These are phyloP conservation scores for Plasmodium gallinaceum DNA, from an alignment of 169 alveolate species.

Conservation along the genomic window DNA sequence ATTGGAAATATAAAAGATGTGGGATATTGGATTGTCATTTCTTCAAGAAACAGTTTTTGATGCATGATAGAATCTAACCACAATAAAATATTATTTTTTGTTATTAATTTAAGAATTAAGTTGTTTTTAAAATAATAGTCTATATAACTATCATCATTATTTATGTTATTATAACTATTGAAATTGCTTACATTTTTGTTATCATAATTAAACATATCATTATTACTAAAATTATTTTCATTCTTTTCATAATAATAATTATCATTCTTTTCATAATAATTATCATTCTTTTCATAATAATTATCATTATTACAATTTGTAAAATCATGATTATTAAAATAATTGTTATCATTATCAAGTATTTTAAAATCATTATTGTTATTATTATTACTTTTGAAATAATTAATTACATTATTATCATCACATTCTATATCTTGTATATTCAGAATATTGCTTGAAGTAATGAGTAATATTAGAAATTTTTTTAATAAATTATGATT, in stretches of 20 bases:
- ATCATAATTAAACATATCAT: not conserved
- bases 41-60: slow-evolving; percentile 55
- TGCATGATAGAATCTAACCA: slow-evolving; percentile 60
- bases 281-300: slow-evolving; percentile 1
- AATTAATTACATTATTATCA: slow-evolving; percentile 4
- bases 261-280: not conserved
- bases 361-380: too few relatives aligned
- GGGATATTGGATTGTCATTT: slow-evolving; percentile 45
- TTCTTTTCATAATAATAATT: not conserved
- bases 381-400: too few relatives aligned
- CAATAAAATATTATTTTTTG: slow-evolving; percentile 37
- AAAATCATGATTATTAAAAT: slow-evolving; percentile 19
- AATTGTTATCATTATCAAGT: slow-evolving; percentile 7
- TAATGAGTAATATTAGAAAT: slow-evolving; percentile 61
- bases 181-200: not conserved
- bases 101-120: slow-evolving; percentile 39
- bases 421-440: slow-evolving; percentile 18
- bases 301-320: not conserved
- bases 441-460: slow-evolving; percentile 42
- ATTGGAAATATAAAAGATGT: slow-evolving; percentile 56
- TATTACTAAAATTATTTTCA: not conserved
- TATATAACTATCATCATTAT: not conserved
- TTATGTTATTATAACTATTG: not conserved
- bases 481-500: slow-evolving; percentile 30
- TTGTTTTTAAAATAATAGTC: slow-evolving; percentile 35